Evolutionary conservation across 768 basidiomycete genomes (phyloP), one percentile per base, ranked within the genome.

Genomic region (Coprinellus aureogranulatus): DNA sequence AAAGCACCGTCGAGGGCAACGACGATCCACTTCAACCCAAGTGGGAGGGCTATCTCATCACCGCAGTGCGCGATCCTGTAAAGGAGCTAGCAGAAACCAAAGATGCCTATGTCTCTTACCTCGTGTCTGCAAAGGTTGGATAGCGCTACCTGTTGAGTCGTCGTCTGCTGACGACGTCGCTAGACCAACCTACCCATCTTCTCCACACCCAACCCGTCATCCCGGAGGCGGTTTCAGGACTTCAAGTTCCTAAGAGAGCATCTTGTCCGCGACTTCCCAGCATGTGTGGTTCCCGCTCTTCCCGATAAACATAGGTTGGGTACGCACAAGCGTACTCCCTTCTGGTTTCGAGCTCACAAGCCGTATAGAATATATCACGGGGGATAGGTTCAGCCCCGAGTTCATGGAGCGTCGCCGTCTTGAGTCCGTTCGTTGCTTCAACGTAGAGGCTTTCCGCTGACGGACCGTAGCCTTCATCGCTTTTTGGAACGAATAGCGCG

Each of bases 31-130:
- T 86, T 61, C 88, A 92, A 67, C 90, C 92, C 51, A 93, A 92
- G 73, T 94, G 92, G 92, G 92, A 93, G 70, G 92, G 92, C 10
- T 87, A 87, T 71, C 84, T 94, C 59, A 80, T 88, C 51, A 90
- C 89, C 25, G 77, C 78, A 46, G 94, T 98, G 62, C 86, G 88
- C 66, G 95, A 98, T 70, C 95, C 96, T 27, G 86, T 94, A 61
- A 98, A 96, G 71, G 95, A 98, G 71, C 82, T 98, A 26, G 89
- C 95, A 58, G 96, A 97, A 65, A 96, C 94, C 30, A 98, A 97
- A 77, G 96, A 99, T 68, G 89, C 92, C 60, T 98, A 93, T 74
- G 93, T 97, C 49, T 95, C 94, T 40, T 99, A 98, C 71, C 77
- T 93, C 27, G 93, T 98, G 39, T 81, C 85, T 31, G 92, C 92